phyloP scores from a whole-genome alignment of 306 rosid genomes.

The Begonia fuchsioides region DNA sequence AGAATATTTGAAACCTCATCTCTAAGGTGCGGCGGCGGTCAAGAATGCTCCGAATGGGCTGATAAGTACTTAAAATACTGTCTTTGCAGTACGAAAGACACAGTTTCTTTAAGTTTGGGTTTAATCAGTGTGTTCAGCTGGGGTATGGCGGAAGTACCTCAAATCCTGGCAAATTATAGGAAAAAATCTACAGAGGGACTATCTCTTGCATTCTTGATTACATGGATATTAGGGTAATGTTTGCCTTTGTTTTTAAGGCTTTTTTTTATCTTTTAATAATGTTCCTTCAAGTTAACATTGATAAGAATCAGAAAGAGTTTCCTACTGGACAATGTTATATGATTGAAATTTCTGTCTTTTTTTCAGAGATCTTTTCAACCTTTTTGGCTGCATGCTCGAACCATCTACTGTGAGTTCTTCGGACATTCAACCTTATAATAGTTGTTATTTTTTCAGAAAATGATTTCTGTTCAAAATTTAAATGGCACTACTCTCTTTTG shows the following conservation, averaged over 20 bases:
- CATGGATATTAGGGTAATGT: conserved; percentile 70
- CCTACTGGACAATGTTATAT: neutral
- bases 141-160: conserved; percentile 85
- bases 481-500: neutral
- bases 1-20: conserved; percentile 16
- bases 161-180: conserved; percentile 47
- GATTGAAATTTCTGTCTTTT: conserved; percentile 8
- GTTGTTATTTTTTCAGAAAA: neutral
- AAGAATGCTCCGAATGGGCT: conserved; percentile 36
- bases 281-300: too few species aligned
- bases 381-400: conserved; percentile 66
- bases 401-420: conserved; percentile 70
- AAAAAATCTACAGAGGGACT: conserved; percentile 64
- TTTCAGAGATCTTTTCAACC: conserved; percentile 66
- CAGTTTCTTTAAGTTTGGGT: conserved; percentile 48
- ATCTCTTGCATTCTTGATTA: conserved; percentile 53
- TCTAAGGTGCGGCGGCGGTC: conserved; percentile 17
- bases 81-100: conserved; percentile 29
- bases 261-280: neutral
- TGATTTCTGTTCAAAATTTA: too few species aligned
- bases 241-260: conserved; percentile 1
- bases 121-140: conserved; percentile 46
- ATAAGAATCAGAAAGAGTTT: neutral
- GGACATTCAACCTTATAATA: neutral
- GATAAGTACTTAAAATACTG: conserved; percentile 17